Base-by-base conservation (phyloP, 768 basidiomycete species). In the Rhodotorula taiwanensis region DNA sequence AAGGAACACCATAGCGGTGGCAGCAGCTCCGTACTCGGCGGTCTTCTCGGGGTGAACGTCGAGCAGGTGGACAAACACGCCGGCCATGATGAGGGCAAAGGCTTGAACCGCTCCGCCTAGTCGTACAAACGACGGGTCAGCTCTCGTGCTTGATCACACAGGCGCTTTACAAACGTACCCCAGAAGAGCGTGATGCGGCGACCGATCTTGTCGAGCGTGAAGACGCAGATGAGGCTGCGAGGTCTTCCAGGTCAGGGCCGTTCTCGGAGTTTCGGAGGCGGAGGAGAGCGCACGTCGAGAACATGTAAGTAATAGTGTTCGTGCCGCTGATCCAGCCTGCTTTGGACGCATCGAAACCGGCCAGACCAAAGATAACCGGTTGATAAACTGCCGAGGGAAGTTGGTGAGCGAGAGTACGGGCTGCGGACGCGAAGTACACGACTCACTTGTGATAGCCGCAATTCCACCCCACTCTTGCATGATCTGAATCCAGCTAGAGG, bases 401-500 rank as follows among this genome's bases (percentile, higher is more conserved):
- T 15, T 18, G 4, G n/a, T 45, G 16, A 36, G 33, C n/a, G 27
- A 18, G 7, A 21, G 5, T n/a, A 10, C 13, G 5, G 9, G 16
- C 11, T 5, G 21, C 13, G 9, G 4, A 45, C 2, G 18, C 51
- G 13, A 4, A 45, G 25, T 4, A 8, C 34, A n/a, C 4, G 25
- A 28, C 50, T 43, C 16, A 58, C 44, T 44, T 5, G 55, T 56
- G 55, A 56, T 56, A n/a, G 45, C 55, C 9, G 44, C 55, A 33
- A 56, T 56, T 7, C 55, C 55, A 5, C 43, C 55, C 44, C 43
- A 48, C 55, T 56, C 55, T 34, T 56, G 55, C 4, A 56, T 7
- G 28, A 56, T 56, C 45, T 56, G 55, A 7, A 56, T n/a, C 55
- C 55, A 56, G 48, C 48, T 49, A 28, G 3, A 49, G 18, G 48